Evolutionary conservation across 176 grass and related monocot genomes (phyloP).

Genomic region (Bolboschoenus planiculmis): DNA sequence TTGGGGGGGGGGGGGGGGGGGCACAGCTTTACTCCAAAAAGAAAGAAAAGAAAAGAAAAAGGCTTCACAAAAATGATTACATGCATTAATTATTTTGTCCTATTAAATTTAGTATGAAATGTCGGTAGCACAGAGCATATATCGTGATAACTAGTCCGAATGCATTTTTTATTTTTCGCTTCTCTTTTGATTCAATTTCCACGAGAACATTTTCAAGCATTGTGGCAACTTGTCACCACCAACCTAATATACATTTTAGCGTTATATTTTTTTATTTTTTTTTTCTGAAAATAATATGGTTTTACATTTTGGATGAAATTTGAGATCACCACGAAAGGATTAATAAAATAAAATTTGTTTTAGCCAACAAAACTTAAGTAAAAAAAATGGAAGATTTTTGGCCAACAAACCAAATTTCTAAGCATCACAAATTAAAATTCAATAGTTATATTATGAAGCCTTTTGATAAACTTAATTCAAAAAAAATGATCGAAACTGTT

Average conservation of each 20-base stretch:
- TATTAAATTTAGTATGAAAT: background rate
- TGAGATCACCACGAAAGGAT: background rate
- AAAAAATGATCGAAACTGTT: too few species aligned
- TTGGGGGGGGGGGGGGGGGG: too few species aligned
- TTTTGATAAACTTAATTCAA: too few species aligned
- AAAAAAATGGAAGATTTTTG: background rate
- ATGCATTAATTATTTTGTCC: background rate
- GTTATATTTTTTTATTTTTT: background rate
- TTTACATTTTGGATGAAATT: background rate
- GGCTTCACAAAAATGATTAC: constrained; percentile 7
- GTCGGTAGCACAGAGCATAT: too few species aligned
- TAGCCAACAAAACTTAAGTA: background rate
- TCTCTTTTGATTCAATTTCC: background rate
- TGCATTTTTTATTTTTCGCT: background rate
- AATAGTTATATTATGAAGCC: background rate
- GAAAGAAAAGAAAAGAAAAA: too few species aligned
- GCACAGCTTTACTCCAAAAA: too few species aligned
- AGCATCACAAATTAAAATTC: background rate
- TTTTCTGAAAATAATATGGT: background rate
- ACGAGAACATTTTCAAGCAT: background rate
- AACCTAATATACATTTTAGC: background rate
- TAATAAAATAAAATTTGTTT: background rate
- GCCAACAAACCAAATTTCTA: background rate
- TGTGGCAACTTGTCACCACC: constrained; percentile 3
- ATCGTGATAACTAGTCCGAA: background rate